These are phyloP conservation scores for Hanseniaspora meyeri DNA, from an alignment of 805 yeast species.

Conservation along the genomic window DNA sequence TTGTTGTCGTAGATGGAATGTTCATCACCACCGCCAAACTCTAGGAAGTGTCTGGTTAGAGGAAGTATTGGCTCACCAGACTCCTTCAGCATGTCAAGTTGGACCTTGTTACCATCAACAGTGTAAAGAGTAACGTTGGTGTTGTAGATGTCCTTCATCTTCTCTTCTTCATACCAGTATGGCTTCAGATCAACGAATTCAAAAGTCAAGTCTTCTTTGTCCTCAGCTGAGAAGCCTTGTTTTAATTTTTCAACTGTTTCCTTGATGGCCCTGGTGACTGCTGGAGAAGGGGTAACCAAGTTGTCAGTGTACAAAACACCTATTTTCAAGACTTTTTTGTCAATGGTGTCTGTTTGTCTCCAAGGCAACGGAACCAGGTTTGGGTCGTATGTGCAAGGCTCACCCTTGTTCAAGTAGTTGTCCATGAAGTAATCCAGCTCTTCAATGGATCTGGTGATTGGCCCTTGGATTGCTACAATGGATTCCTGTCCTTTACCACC, in stretches of 20 bases:
- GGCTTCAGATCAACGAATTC: constrained; percentile 38
- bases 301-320: constrained; percentile 57
- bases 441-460: constrained; percentile 49
- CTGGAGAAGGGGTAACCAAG: constrained; percentile 54
- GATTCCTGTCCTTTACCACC: constrained; percentile 54
- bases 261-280: constrained; percentile 45
- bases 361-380: constrained; percentile 30
- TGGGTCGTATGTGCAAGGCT: constrained; percentile 47
- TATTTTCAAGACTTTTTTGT: constrained; percentile 34
- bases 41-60: constrained; percentile 49
- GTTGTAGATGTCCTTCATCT: constrained; percentile 19
- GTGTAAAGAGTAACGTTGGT: constrained; percentile 34
- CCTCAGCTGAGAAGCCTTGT: constrained; percentile 39
- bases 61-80: constrained; percentile 62
- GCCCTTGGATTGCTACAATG: constrained; percentile 55
- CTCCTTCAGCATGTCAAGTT: constrained; percentile 37
- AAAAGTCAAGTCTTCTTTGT: constrained; percentile 19
- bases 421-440: constrained; percentile 63
- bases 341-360: constrained; percentile 23
- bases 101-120: constrained; percentile 56
- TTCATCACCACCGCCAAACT: constrained; percentile 46
- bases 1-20: constrained; percentile 42
- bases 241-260: constrained; percentile 42
- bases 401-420: constrained; percentile 45
- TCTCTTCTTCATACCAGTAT: constrained; percentile 20